Percentiles rank a stretch among this genome's conserved stretches.
phyloP scores from a whole-genome alignment of 2,329 filamentous ascomycete species.

The Aureobasidium lini region DNA sequence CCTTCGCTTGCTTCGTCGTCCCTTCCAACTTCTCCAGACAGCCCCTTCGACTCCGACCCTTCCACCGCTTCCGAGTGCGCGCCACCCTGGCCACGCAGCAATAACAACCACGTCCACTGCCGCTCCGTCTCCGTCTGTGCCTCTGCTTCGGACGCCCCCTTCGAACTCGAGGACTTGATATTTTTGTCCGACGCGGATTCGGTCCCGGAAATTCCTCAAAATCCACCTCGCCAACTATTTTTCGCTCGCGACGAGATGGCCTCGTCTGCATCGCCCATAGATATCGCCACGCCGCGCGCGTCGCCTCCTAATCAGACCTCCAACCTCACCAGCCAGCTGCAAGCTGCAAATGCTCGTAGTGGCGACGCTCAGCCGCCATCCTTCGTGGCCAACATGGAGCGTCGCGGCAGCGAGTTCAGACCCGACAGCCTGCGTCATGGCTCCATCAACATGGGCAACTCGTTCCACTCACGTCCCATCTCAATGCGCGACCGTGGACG shows the following conservation, averaged over 20 bases:
- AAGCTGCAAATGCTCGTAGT: constrained; percentile 30
- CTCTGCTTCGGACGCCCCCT: not conserved
- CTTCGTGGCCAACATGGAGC: constrained; percentile 6
- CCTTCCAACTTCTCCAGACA: constrained; percentile 31
- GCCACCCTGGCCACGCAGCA: constrained; percentile 39
- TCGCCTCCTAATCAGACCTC: constrained; percentile 56
- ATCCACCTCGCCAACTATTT: constrained; percentile 21
- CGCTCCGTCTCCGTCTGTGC: constrained; percentile 15
- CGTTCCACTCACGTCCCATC: constrained; percentile 54
- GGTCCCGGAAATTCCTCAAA: constrained; percentile 32
- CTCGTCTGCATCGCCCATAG: constrained; percentile 48
- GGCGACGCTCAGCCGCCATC: not conserved
- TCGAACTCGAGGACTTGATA: constrained; percentile 24
- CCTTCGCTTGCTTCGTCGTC: constrained; percentile 37
- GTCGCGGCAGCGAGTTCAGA: constrained; percentile 27
- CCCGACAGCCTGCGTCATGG: constrained; percentile 44
- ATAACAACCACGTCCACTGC: constrained; percentile 28
- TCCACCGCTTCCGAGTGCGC: constrained; percentile 26
- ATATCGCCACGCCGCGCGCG: constrained; percentile 50
- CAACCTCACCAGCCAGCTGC: constrained; percentile 55
- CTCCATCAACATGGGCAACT: constrained; percentile 45
- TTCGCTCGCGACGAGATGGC: constrained; percentile 39
- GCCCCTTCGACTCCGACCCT: constrained; percentile 12
- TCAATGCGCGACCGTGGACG: constrained; percentile 50
- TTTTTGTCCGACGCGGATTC: constrained; percentile 32